These are phyloP conservation scores for Tolypocladium capitatum DNA, from an alignment of 2,329 filamentous ascomycete genomes.

Conservation along the genomic window DNA sequence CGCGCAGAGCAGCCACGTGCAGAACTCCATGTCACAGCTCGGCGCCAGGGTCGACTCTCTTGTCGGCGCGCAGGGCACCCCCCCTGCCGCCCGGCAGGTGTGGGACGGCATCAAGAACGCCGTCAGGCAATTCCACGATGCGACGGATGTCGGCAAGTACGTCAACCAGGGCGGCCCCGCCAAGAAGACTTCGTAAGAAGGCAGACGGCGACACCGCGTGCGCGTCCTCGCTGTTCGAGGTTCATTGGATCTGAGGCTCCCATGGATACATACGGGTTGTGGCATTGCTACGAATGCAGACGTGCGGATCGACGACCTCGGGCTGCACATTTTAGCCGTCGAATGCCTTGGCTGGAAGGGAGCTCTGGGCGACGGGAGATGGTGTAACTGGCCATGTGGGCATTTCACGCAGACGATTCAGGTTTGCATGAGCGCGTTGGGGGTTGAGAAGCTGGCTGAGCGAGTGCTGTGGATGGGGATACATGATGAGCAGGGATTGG, in stretches of 20 bases:
- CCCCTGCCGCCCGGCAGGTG: conserved; percentile 61
- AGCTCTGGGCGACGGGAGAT: background rate
- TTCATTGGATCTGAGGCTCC: background rate
- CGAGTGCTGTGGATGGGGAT: background rate
- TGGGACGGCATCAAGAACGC: conserved; percentile 71
- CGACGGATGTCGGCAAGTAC: conserved; percentile 68
- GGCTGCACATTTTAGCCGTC: background rate
- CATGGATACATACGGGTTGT: background rate
- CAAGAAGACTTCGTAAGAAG: conserved; percentile 29
- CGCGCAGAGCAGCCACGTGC: conserved; percentile 85
- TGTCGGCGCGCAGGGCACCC: conserved; percentile 75
- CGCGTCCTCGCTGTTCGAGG: background rate
- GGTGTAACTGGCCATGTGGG: background rate
- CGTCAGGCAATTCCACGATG: conserved; percentile 61
- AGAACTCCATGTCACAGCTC: conserved; percentile 61
- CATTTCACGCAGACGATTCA: background rate
- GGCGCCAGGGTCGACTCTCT: conserved; percentile 67
- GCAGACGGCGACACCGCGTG: background rate
- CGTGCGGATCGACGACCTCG: background rate
- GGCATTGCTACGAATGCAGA: background rate
- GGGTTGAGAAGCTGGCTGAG: background rate
- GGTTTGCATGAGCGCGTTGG: background rate
- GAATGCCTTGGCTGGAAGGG: background rate
- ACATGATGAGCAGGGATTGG: background rate
- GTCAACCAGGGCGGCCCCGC: conserved; percentile 41